These are phyloP conservation scores for Exsudoporus frostii DNA, from an alignment of 768 basidiomycete genomes.

Conservation along the genomic window DNA sequence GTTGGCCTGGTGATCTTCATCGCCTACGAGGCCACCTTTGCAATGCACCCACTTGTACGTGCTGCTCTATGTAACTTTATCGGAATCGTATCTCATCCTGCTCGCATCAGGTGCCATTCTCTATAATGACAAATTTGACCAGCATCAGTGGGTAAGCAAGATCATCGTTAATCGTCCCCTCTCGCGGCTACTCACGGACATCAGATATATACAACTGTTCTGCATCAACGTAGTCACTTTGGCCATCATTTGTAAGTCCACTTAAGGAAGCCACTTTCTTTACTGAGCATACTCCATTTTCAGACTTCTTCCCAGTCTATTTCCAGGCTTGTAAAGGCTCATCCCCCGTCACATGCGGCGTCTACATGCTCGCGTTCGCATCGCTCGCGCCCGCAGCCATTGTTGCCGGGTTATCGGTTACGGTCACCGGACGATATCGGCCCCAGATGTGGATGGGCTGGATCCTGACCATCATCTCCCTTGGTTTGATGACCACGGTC, in stretches of 20 bases:
- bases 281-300: background rate
- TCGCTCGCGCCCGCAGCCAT: conserved; percentile 31
- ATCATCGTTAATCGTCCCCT: background rate
- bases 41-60: conserved; percentile 32
- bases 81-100: background rate
- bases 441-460: conserved; percentile 34
- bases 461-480: conserved; percentile 30
- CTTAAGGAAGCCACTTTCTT: background rate
- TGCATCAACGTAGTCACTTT: conserved; percentile 14
- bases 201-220: conserved; percentile 29
- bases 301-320: conserved; percentile 43
- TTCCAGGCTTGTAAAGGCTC: conserved; percentile 41
- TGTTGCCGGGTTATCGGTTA: conserved; percentile 31
- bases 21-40: conserved; percentile 35
- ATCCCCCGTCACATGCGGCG: conserved; percentile 33
- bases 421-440: conserved; percentile 30
- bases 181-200: background rate
- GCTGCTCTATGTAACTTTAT: no score
- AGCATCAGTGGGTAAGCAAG: conserved; percentile 25
- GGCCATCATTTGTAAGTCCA: conserved; percentile 21
- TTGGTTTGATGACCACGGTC: conserved; percentile 36
- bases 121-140: conserved; percentile 28
- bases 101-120: conserved; percentile 10
- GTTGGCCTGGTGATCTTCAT: conserved; percentile 38
- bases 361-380: conserved; percentile 19